Evolutionary conservation across 1,284 basidiomycete species (phyloP), one percentile per base, ranked within the genome.

Genomic region (Dichomitus squalens): DNA sequence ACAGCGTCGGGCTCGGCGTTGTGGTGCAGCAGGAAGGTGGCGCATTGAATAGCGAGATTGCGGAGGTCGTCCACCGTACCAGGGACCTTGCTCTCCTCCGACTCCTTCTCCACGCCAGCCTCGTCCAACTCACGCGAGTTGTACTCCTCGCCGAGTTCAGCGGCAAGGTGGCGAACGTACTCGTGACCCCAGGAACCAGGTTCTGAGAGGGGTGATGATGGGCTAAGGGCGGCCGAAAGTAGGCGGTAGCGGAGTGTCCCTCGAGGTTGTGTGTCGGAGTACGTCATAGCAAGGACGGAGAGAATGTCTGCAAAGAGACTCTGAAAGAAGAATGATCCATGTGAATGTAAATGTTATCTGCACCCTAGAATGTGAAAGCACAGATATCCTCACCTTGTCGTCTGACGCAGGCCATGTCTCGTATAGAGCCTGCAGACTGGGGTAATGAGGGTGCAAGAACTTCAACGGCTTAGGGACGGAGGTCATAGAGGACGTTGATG

Each of bases 211-310:
- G 85, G 82, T 2, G 83, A 78, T 21, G 80, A 70, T 18, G 87
- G 83, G 44, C 82, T 81, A 49, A 91, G 79, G 20, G 89, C 86
- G n/a, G 85, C 83, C 7, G 94, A 92, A 49, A 93, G 81, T 34
- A 98, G 82, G 53, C 95, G 90, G 76, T 96, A 98, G 65, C 87
- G 87, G 27, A 99, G 88, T 1, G 97, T 99, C 56, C 97, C 97
- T 52, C 96, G 85, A 11, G 94, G 87, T 84, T 95, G 78, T 16
- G 94, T 97, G 76, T 99, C 96, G 6, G 96, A 98, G 74, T 99
- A 99, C 18, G 97, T 99, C 97, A 99, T 99, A n/a, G 96, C 97
- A 49, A 99, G 88, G 3, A 99, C 97, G 25, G 96, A 98, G 31
- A 99, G 84, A 61, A 99, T 98, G 66, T 98, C 96, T n/a, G 96